Percentiles rank a stretch among this genome's conserved stretches.
Evolutionary conservation across 2,329 filamentous ascomycete genomes (phyloP).

Genomic region (Plenodomus biglobosus): DNA sequence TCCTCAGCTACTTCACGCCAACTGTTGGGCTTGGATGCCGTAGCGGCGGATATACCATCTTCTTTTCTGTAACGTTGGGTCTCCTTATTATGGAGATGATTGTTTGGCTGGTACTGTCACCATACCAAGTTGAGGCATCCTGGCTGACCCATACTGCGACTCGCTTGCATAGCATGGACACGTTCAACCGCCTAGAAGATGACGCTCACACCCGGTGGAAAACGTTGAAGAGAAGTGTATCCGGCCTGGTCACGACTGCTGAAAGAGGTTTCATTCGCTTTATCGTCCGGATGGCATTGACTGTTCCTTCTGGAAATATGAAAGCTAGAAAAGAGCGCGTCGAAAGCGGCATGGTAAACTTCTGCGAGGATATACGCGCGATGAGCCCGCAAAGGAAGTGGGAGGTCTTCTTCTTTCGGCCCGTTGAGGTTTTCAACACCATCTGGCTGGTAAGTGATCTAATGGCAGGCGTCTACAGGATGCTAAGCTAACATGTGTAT

Average conservation of each 20-base stretch:
- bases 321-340: conserved; percentile 2
- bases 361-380: conserved; percentile 3
- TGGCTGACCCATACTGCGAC: conserved; percentile 10
- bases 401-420: conserved; percentile 33
- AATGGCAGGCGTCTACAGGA: neutral
- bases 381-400: conserved; percentile 23
- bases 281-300: conserved; percentile 5
- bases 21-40: conserved; percentile 50
- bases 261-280: conserved; percentile 7
- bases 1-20: conserved; percentile 49
- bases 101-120: conserved; percentile 38
- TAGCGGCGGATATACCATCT: conserved; percentile 50
- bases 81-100: conserved; percentile 45
- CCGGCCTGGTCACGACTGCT: conserved; percentile 5
- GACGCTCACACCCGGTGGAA: conserved; percentile 10
- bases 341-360: conserved; percentile 4
- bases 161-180: conserved; percentile 19
- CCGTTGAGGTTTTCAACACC: conserved; percentile 43
- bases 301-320: conserved; percentile 10
- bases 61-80: conserved; percentile 34
- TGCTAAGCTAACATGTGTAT: neutral
- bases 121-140: conserved; percentile 17
- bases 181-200: conserved; percentile 11
- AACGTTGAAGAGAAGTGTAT: conserved; percentile 8
- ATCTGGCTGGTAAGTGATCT: conserved; percentile 36